These are phyloP conservation scores for Kurtzmaniella natalensis DNA, from an alignment of 1,139 yeast species.

Conservation along the genomic window DNA sequence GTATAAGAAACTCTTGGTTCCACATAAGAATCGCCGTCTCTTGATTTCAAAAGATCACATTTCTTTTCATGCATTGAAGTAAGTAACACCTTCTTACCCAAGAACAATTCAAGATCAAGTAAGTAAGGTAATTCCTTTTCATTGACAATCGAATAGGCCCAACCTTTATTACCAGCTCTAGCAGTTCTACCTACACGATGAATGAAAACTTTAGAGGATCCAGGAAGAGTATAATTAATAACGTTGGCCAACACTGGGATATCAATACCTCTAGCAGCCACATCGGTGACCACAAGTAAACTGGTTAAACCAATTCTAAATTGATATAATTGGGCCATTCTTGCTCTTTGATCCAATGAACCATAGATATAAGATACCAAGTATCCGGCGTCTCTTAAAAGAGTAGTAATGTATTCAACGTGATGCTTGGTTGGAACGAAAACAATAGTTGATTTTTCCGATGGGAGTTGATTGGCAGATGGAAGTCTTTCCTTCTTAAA, in stretches of 20 bases:
- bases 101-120: conserved; percentile 82
- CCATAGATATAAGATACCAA: conserved; percentile 90
- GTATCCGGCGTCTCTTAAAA: conserved; percentile 76
- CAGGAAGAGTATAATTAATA: conserved; percentile 83
- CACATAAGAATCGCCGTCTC: conserved; percentile 36
- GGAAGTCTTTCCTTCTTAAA: conserved; percentile 60
- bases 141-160: conserved; percentile 90
- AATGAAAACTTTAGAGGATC: conserved; percentile 86
- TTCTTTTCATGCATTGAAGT: conserved; percentile 67
- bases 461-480: conserved; percentile 78
- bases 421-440: conserved; percentile 98
- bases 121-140: conserved; percentile 88
- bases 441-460: conserved; percentile 80
- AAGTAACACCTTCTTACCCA: conserved; percentile 75
- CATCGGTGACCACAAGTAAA: conserved; percentile 91
- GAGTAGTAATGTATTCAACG: conserved; percentile 78
- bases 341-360: conserved; percentile 89
- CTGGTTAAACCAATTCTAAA: conserved; percentile 83
- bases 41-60: conserved; percentile 45
- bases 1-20: conserved; percentile 67
- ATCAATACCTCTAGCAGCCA: conserved; percentile 99
- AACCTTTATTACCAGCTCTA: conserved; percentile 96
- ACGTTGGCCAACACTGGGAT: conserved; percentile 95
- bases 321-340: conserved; percentile 81
- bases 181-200: conserved; percentile 99